Evolutionary conservation across 2,329 filamentous ascomycete genomes (phyloP).

Genomic region (Sporothrix dimorphospora): DNA sequence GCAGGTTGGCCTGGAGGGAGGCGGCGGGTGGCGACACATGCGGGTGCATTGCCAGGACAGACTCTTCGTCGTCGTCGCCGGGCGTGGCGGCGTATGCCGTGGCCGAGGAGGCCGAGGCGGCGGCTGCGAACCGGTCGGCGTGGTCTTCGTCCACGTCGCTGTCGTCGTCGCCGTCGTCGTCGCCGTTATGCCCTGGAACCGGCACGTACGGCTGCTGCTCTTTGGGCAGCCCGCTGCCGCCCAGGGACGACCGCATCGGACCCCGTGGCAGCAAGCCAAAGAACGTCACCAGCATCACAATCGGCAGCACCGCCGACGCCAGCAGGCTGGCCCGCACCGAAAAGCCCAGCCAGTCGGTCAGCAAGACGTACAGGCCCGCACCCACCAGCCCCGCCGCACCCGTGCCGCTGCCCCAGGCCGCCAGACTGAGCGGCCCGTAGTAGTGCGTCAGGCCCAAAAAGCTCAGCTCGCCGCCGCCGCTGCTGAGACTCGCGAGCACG

Average conservation of each 20-base stretch:
- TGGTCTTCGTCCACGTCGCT: constrained; percentile 38
- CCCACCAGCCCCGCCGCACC: constrained; percentile 87
- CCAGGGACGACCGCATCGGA: constrained; percentile 56
- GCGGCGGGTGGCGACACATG: background rate
- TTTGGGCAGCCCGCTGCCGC: constrained; percentile 15
- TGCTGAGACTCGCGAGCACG: constrained; percentile 80
- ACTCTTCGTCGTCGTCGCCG: background rate
- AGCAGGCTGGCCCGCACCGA: constrained; percentile 75
- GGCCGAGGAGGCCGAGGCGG: background rate
- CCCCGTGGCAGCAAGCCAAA: constrained; percentile 76
- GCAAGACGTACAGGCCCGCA: constrained; percentile 81
- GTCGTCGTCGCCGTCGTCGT: constrained; percentile 38
- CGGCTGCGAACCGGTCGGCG: constrained; percentile 41
- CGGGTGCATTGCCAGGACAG: background rate
- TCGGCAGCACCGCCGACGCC: constrained; percentile 76
- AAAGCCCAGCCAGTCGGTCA: constrained; percentile 79
- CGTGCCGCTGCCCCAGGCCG: constrained; percentile 90
- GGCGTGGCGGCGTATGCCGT: background rate
- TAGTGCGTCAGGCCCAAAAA: constrained; percentile 92
- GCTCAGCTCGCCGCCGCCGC: constrained; percentile 85
- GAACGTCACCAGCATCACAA: constrained; percentile 83
- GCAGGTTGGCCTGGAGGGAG: constrained; percentile 52
- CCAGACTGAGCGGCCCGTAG: constrained; percentile 84
- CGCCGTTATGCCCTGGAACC: constrained; percentile 42
- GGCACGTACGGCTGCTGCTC: constrained; percentile 38